Conservation (phyloP, 768 basidiomycete genomes). For the Trametes cingulata region DNA sequence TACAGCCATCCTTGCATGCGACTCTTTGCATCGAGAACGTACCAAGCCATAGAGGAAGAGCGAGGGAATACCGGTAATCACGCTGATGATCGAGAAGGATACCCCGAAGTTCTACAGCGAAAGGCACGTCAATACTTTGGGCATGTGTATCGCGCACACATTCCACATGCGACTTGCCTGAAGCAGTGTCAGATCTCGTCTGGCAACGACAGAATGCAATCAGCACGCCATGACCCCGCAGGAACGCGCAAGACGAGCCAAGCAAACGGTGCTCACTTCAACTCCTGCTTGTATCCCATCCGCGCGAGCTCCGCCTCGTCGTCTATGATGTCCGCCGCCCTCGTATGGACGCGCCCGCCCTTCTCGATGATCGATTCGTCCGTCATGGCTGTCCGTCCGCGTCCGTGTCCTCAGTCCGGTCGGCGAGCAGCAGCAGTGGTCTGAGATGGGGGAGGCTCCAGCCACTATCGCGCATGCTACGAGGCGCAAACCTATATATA, state of each 20-base stretch:
- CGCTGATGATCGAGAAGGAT: conserved; percentile 76
- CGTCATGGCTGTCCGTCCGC: conserved; percentile 1
- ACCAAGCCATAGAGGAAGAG: conserved; percentile 71
- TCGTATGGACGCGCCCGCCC: conserved; percentile 1
- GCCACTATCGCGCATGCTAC: neutral
- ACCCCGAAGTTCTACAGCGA: conserved; percentile 63
- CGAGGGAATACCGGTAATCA: conserved; percentile 72
- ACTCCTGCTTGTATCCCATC: conserved; percentile 74
- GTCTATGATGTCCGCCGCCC: conserved; percentile 14
- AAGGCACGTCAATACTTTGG: neutral
- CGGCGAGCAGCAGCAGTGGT: neutral
- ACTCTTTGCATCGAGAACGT: conserved; percentile 34
- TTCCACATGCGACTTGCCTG: conserved; percentile 45
- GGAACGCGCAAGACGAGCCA: neutral
- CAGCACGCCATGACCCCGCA: neutral
- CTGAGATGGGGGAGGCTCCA: neutral
- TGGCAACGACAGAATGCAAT: conserved; percentile 25
- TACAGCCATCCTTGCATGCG: too few relatives aligned
- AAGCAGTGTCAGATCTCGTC: conserved; percentile 62
- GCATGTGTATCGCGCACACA: neutral
- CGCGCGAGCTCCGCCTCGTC: conserved; percentile 66
- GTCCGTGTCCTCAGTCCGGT: neutral
- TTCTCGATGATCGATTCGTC: conserved; percentile 17
- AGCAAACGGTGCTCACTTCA: conserved; percentile 52
- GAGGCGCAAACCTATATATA: neutral